Evolutionary conservation across 371 early-diverging fungal genomes (phyloP).

Genomic region (Apophysomyces variabilis): DNA sequence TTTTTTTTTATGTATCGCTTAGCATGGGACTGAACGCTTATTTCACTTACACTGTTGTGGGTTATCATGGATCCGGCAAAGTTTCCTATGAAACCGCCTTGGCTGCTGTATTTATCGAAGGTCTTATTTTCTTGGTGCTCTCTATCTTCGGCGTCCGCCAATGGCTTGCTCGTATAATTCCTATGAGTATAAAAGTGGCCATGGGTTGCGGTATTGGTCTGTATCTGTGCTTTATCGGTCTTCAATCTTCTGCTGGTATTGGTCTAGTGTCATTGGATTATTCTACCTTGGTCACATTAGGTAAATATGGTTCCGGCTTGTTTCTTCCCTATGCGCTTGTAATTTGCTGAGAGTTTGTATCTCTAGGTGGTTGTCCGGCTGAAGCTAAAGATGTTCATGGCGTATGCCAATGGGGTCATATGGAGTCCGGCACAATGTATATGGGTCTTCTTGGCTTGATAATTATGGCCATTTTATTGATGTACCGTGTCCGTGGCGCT

Average conservation of each 20-base stretch:
- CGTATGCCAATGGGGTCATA: slow-evolving; percentile 57
- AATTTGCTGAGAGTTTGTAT: not conserved
- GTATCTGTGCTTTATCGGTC: slow-evolving; percentile 73
- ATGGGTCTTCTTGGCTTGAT: slow-evolving; percentile 75
- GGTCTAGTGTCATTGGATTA: slow-evolving; percentile 63
- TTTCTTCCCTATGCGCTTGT: not conserved
- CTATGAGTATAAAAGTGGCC: slow-evolving; percentile 69
- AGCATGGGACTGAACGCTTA: slow-evolving; percentile 80
- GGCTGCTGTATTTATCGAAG: slow-evolving; percentile 81
- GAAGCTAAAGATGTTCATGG: slow-evolving; percentile 50
- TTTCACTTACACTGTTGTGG: slow-evolving; percentile 81
- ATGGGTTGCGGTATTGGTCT: slow-evolving; percentile 79
- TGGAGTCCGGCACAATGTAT: slow-evolving; percentile 70
- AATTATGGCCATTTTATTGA: slow-evolving; percentile 64
- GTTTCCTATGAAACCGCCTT: slow-evolving; percentile 70
- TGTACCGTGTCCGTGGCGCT: slow-evolving; percentile 73
- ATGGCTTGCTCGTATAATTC: slow-evolving; percentile 73
- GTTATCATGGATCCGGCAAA: slow-evolving; percentile 71
- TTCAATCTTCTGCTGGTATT: slow-evolving; percentile 76
- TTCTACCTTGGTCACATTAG: slow-evolving; percentile 68
- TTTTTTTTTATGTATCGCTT: not conserved
- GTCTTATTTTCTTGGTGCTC: slow-evolving; percentile 69
- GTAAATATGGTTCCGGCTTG: slow-evolving; percentile 13
- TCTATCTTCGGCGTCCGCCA: slow-evolving; percentile 76
- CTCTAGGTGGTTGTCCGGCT: slow-evolving; percentile 56